Evolutionary conservation across 2,329 filamentous ascomycete genomes (phyloP).

Genomic region (Cladophialophora exuberans): DNA sequence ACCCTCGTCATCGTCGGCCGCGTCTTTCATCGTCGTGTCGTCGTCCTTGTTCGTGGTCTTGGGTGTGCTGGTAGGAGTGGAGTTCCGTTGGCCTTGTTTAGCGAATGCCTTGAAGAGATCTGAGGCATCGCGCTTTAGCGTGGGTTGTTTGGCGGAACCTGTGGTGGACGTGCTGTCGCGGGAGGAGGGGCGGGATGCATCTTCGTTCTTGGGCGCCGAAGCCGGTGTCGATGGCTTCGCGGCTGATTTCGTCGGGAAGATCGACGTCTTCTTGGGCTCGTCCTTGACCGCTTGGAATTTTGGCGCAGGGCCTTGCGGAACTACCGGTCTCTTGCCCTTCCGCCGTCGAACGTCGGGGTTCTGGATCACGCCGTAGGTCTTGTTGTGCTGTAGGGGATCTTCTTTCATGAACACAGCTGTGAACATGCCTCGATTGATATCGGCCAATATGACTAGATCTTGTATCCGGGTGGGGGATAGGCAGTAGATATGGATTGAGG

Average conservation of each 20-base stretch:
- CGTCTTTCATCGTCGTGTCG: slow-evolving; percentile 26
- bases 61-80: slow-evolving; percentile 15
- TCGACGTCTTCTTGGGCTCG: slow-evolving; percentile 25
- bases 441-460: slow-evolving; percentile 72
- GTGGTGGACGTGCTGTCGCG: slow-evolving; percentile 38
- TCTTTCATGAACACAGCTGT: slow-evolving; percentile 57
- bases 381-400: slow-evolving; percentile 62
- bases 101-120: slow-evolving; percentile 35
- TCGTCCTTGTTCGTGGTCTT: slow-evolving; percentile 8
- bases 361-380: slow-evolving; percentile 72
- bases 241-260: slow-evolving; percentile 2
- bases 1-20: slow-evolving; percentile 59
- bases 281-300: slow-evolving; percentile 36
- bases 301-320: slow-evolving; percentile 27
- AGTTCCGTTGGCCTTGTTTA: slow-evolving; percentile 27
- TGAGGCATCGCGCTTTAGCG: slow-evolving; percentile 38
- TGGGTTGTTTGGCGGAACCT: slow-evolving; percentile 44
- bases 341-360: slow-evolving; percentile 68
- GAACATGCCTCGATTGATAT: slow-evolving; percentile 67
- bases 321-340: slow-evolving; percentile 45
- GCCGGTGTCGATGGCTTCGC: slow-evolving; percentile 1
- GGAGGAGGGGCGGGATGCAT: slow-evolving; percentile 35
- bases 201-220: slow-evolving; percentile 12
- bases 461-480: slow-evolving; percentile 71
- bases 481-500: slow-evolving; percentile 85